phyloP scores from a whole-genome alignment of 345 rosid genomes.

The Eutrema heterophyllum region DNA sequence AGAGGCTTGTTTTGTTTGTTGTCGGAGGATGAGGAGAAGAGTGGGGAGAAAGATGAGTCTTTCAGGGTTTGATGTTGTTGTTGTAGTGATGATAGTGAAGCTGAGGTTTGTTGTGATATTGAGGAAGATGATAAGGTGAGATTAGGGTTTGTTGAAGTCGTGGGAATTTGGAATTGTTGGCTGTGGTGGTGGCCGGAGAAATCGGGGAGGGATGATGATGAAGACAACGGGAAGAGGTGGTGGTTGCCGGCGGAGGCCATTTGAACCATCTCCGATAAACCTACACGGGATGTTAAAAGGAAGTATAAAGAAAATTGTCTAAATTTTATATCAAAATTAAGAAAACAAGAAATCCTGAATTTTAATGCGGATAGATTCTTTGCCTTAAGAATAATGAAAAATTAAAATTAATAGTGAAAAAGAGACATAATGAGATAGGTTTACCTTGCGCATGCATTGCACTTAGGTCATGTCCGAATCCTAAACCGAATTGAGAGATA shows the following conservation, averaged over 20 bases:
- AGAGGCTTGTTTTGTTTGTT: slow-evolving; percentile 37
- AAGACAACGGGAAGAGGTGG: slow-evolving; percentile 45
- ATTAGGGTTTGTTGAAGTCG: slow-evolving; percentile 37
- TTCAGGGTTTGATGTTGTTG: slow-evolving; percentile 29
- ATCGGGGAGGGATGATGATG: slow-evolving; percentile 35
- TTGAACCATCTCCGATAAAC: slow-evolving; percentile 60
- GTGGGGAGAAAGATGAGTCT: slow-evolving; percentile 28
- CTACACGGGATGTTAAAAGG: not conserved
- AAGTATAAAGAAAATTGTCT: not conserved
- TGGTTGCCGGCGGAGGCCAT: slow-evolving; percentile 41
- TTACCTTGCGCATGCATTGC: slow-evolving; percentile 36
- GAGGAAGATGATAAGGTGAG: slow-evolving; percentile 46
- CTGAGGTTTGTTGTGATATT: slow-evolving; percentile 25
- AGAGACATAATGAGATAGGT: not conserved
- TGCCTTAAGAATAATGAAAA: no score
- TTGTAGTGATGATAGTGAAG: slow-evolving; percentile 15
- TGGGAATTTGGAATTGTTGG: slow-evolving; percentile 34
- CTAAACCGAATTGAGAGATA: slow-evolving; percentile 43
- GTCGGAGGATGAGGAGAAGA: slow-evolving; percentile 37
- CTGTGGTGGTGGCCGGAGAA: slow-evolving; percentile 36
- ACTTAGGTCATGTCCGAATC: slow-evolving; percentile 46
- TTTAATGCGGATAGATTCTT: no score
- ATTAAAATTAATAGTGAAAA: no score
- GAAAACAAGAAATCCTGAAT: not conserved
- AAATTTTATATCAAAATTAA: not conserved